Evolutionary conservation across 768 basidiomycete genomes (phyloP), one percentile per base, ranked within the genome.

Genomic region (Multifurca ochricompacta): DNA sequence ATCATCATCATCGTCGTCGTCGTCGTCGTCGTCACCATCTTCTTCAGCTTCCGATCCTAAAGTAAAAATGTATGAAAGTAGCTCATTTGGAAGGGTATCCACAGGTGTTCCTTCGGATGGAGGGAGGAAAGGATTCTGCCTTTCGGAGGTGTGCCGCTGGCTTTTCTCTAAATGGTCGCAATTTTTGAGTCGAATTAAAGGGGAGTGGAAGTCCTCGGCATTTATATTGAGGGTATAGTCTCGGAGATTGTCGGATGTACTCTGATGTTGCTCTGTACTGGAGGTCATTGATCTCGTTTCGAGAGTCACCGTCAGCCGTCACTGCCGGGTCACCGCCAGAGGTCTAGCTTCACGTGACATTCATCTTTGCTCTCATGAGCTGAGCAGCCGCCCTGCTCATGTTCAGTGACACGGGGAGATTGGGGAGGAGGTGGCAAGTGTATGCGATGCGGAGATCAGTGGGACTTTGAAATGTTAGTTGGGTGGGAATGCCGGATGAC

Each of bases 1-100:
- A 6, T 27, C 31, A 4, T 63, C 58, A 16, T 63, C 66, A 25
- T 53, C 51, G 1, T 49, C 62, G 8, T 54, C 62, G 10, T 66
- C 65, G 7, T 67, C 61, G 39, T 64, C 67, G 37, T 66, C 62
- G 34, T 54, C 61, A 27, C 58, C 64, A 40, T 57, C 64, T 51
- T 57, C 66, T 62, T 48, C 53, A 6, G 59, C 47, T 11, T 30
- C 42, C 25, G 50, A 44, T 13, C 64, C 59, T 27, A 63, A 44
- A 6, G 51, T 56, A 58, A 71, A 71, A 18, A 71, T 76, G 40
- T 77, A 69, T 18, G 77, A 68, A 52, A 85, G 69, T 48, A 85
- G 70, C 60, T 85, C 83, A 48, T 79, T 74, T 28, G 82, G 82
- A 44, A 83, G 72, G 5, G 69, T 62, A 62, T 77, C 69, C 49